phyloP scores from a whole-genome alignment of 306 rosid genomes.

The Potentilla sterilis region DNA sequence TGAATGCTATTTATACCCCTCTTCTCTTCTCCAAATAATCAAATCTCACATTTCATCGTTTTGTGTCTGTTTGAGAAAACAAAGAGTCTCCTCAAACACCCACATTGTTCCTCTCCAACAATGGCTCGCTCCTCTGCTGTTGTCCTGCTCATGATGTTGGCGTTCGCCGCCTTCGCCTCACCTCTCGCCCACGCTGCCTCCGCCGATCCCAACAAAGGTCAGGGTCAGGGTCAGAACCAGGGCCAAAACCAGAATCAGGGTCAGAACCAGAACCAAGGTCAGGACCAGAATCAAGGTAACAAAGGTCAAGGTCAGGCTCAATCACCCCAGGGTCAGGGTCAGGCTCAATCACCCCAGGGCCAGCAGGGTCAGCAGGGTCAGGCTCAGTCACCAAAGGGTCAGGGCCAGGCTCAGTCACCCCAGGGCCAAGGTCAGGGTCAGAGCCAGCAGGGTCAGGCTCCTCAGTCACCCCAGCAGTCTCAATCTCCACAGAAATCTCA shows the following conservation, averaged over 20 bases:
- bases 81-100: constrained; percentile 1
- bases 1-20: background rate
- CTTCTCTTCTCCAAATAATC: background rate
- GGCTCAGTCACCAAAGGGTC: no score
- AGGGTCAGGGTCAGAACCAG: background rate
- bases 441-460: background rate
- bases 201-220: constrained; percentile 25
- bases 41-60: background rate
- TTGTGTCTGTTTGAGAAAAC: background rate
- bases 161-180: constrained; percentile 33
- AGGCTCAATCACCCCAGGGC: background rate
- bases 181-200: constrained; percentile 49
- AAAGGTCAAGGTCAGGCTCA: background rate
- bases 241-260: no score
- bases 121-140: constrained; percentile 55
- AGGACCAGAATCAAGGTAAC: no score
- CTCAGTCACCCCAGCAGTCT: background rate
- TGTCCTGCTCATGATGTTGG: constrained; percentile 22
- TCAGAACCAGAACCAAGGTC: background rate
- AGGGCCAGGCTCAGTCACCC: no score
- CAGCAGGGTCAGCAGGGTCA: background rate
- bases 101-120: background rate
- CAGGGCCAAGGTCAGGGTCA: no score
- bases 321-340: background rate
- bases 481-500: background rate